Base-by-base conservation (phyloP, 1,284 basidiomycete species). In the Pholiota adiposa region DNA sequence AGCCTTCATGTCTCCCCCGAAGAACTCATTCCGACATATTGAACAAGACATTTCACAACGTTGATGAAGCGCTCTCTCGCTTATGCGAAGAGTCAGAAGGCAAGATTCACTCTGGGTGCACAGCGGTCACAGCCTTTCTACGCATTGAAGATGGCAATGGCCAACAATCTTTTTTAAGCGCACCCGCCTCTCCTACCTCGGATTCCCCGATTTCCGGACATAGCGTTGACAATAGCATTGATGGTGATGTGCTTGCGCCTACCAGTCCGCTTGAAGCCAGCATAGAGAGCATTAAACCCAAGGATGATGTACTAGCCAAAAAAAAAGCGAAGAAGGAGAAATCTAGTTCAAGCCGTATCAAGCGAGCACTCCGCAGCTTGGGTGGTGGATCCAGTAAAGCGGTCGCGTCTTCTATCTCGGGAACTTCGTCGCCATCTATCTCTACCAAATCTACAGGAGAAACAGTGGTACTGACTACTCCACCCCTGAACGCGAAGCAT, bases 121-220 rank as follows among this genome's bases (percentile, higher is more conserved):
- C 97, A 0, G 97, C 94, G 2, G 97, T 98, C 31, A 96, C 94
- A n/a, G 95, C 94, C 2, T 96, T 99, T 77, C 82, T 99, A 49
- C 90, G 97, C n/a, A 77, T 98, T 58, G 97, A 99, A 76, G 92
- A 96, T 67, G 80, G 77, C 3, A 76, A 87, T 19, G 88, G 90
- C 40, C 78, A 77, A 41, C 91, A 93, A 69, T 77, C 86, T 8
- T 93, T 92, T 72, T 69, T 88, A 43, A 72, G 63, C 53, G 65
- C 64, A 46, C 63, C 70, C 56, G 64, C 69, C 54, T 76, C 75
- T 31, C 72, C 68, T 38, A 67, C 60, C 34, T 51, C 73, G 52
- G 68, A 77, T 53, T 72, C 71, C 38, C 70, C 77, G 6, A 63
- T 70, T 25, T 77, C 76, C 7, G 68, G 67, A 1, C 74, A 74